Base-by-base conservation (phyloP, 1,284 basidiomycete species). In the Trichosporon coremiiforme region DNA sequence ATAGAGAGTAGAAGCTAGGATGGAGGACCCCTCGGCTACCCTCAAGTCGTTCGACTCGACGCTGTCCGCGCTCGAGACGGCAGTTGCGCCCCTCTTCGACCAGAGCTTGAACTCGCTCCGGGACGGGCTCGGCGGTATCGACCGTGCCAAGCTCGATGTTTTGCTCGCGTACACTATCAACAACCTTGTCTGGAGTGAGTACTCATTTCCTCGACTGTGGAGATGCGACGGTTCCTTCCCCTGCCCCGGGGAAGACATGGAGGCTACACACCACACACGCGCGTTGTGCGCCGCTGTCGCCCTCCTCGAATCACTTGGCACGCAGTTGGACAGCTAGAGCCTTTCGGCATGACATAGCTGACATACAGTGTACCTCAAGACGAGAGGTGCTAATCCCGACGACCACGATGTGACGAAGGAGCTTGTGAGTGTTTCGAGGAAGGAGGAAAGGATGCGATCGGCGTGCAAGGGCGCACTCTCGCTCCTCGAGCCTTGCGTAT, bases 101-200 rank as follows among this genome's bases (percentile, higher is more conserved):
- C 65, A 63, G 12, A 38, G 70, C 10, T 66, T 69, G 35, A 45
- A 53, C 10, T 66, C 67, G 38, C 69, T 66, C 22, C 57, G 65
- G 2, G 67, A 62, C 4, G 68, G 0, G 0, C 60, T 74, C 15
- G 66, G 25, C 17, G 62, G 66, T 10, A 35, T 80, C 5, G 75
- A 80, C 31, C 69, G 79, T 60, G 79, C 79, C 2, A 82, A 82
- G 75, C 75, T 81, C 71, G 79, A 81, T 57, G 73, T 82, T 13
- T 66, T 82, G 67, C 65, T 78, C 8, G 75, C 77, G 5, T 82
- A 78, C 66, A 73, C 80, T 6, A 74, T 81, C 47, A 80, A 81
- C 70, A 79, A 82, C 71, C 70, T 82, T 31, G 75, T 82, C 55
- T 82, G 81, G 81, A 72, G 81, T 82, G 70, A 75, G 81, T 77